phyloP scores from a whole-genome alignment of 2,329 filamentous ascomycete genomes.

The Fusarium odoratissimum region DNA sequence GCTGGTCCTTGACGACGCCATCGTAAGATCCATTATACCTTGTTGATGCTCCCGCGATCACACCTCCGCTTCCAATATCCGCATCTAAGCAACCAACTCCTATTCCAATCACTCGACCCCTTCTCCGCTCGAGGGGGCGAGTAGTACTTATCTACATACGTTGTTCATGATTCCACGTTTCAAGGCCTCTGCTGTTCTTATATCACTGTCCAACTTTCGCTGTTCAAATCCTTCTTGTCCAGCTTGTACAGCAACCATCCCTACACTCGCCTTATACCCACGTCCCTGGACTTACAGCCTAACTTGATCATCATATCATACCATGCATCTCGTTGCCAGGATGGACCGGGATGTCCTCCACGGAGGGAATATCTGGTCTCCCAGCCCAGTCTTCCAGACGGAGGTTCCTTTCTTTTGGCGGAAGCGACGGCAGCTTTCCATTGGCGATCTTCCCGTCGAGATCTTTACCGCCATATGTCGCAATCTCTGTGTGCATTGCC shows the following conservation, averaged over 20 bases:
- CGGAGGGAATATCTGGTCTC: constrained; percentile 29
- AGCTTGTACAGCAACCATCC: background rate
- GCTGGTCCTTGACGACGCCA: constrained; percentile 26
- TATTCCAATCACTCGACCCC: constrained; percentile 5
- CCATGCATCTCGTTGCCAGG: constrained; percentile 42
- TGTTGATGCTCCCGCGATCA: constrained; percentile 31
- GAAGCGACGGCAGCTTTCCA: constrained; percentile 30
- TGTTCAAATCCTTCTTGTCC: background rate
- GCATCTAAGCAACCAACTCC: constrained; percentile 11
- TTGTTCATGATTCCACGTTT: background rate
- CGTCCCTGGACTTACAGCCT: constrained; percentile 10
- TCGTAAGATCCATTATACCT: constrained; percentile 32
- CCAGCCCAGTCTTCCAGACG: constrained; percentile 15
- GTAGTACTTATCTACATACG: background rate
- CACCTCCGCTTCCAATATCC: constrained; percentile 18
- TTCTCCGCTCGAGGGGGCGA: background rate
- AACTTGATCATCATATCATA: constrained; percentile 10
- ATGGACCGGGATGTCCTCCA: constrained; percentile 40
- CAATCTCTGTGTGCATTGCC: constrained; percentile 44
- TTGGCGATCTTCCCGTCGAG: constrained; percentile 41
- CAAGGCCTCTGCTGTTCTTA: background rate
- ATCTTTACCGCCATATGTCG: constrained; percentile 44
- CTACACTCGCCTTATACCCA: constrained; percentile 4
- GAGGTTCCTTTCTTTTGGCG: constrained; percentile 22
- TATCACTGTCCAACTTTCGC: constrained; percentile 3